Percentiles rank a stretch among this genome's conserved stretches.
Conservation (phyloP, 768 basidiomycete genomes). For the Psilocybe tampanensis region DNA sequence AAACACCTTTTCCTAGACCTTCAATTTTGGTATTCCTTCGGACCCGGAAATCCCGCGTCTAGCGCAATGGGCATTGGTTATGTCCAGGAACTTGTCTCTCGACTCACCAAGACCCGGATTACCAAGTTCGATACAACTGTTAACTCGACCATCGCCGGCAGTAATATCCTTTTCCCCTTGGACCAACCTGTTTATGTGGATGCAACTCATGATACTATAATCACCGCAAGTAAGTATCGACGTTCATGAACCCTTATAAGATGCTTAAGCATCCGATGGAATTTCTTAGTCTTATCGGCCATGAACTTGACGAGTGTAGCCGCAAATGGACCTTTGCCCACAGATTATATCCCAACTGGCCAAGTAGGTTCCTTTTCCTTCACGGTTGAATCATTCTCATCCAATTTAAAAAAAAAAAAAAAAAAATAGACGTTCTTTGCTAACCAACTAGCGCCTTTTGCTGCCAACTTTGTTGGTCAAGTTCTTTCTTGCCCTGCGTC, state of each 20-base stretch:
- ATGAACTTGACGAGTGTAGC: conserved; percentile 72
- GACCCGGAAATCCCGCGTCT: conserved; percentile 69
- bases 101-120: conserved; percentile 65
- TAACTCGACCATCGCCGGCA: conserved; percentile 69
- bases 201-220: conserved; percentile 73
- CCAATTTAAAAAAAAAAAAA: too few species aligned
- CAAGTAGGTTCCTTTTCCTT: conserved; percentile 40
- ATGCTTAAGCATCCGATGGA: background rate
- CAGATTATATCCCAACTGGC: conserved; percentile 55
- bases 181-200: conserved; percentile 70
- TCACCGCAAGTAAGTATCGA: conserved; percentile 56
- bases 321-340: conserved; percentile 62
- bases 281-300: conserved; percentile 58
- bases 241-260: background rate
- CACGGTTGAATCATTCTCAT: too few species aligned
- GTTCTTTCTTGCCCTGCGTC: conserved; percentile 41
- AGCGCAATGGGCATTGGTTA: conserved; percentile 68
- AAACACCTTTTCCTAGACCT: conserved; percentile 35
- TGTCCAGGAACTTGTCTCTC: conserved; percentile 69
- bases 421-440: conserved; percentile 32
- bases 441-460: conserved; percentile 36
- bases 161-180: conserved; percentile 54
- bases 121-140: conserved; percentile 58
- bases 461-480: conserved; percentile 43
- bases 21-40: conserved; percentile 63